These are phyloP conservation scores for Wickerhamia fluorescens DNA, from an alignment of 805 yeast genomes.

Conservation along the genomic window DNA sequence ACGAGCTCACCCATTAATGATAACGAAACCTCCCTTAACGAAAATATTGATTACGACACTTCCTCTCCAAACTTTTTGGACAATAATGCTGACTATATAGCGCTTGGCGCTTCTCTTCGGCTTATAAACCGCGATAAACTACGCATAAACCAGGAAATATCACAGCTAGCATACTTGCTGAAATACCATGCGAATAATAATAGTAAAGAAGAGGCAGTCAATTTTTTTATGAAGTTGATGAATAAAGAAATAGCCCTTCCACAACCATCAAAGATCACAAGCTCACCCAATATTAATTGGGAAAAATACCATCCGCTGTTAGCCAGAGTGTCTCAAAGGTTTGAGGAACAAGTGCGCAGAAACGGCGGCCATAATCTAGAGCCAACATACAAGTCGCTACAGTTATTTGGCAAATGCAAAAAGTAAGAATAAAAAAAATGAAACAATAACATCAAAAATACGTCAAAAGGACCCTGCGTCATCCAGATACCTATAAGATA, in stretches of 20 bases:
- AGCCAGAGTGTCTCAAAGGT: slow-evolving; percentile 14
- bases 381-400: slow-evolving; percentile 18
- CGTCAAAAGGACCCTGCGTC: too few relatives aligned
- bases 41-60: slow-evolving; percentile 3
- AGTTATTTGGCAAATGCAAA: slow-evolving; percentile 16
- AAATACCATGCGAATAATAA: slow-evolving; percentile 10
- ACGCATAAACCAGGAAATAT: slow-evolving; percentile 23
- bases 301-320: slow-evolving; percentile 28
- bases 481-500: too few relatives aligned
- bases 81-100: slow-evolving; percentile 30
- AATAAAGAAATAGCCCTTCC: slow-evolving; percentile 29
- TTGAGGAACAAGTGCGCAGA: slow-evolving; percentile 6
- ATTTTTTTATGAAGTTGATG: slow-evolving; percentile 27
- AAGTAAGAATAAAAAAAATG: too few relatives aligned
- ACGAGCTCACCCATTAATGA: too few relatives aligned
- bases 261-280: slow-evolving; percentile 22
- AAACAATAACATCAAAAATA: too few relatives aligned
- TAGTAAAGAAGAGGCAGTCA: slow-evolving; percentile 18
- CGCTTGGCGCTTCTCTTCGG: slow-evolving; percentile 26
- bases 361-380: too few relatives aligned
- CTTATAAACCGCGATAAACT: slow-evolving; percentile 17
- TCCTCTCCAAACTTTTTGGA: slow-evolving; percentile 7
- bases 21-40: slow-evolving; percentile 1
- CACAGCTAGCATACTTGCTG: slow-evolving; percentile 23
- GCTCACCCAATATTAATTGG: slow-evolving; percentile 32